These are phyloP conservation scores for Gossypium schwendimanii DNA, from an alignment of 441 rosid species.

Conservation along the genomic window DNA sequence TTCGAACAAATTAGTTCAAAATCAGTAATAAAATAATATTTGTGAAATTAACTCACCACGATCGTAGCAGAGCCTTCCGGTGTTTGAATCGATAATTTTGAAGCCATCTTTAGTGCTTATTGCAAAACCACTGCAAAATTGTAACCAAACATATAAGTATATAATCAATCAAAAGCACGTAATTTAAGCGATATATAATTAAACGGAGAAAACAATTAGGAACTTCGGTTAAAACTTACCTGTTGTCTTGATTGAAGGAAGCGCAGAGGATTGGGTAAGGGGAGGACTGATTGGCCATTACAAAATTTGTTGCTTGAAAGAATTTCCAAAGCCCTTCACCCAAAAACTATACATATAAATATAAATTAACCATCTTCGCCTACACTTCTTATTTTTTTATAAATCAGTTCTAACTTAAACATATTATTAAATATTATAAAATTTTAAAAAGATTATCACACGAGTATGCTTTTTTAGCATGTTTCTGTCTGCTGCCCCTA, in stretches of 20 bases:
- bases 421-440: too few relatives aligned
- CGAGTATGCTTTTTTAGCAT: too few relatives aligned
- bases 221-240: constrained; percentile 23
- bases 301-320: constrained; percentile 4
- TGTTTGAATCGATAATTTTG: constrained; percentile 65
- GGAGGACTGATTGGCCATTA: constrained; percentile 47
- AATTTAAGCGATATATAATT: background rate
- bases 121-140: constrained; percentile 53
- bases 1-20: background rate
- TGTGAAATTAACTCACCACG: constrained; percentile 39
- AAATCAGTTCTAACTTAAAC: too few relatives aligned
- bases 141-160: background rate
- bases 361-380: too few relatives aligned
- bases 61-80: constrained; percentile 81
- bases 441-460: too few relatives aligned
- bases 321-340: background rate
- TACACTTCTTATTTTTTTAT: too few relatives aligned
- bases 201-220: background rate
- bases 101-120: constrained; percentile 62
- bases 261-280: constrained; percentile 51
- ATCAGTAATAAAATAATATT: background rate
- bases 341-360: too few relatives aligned
- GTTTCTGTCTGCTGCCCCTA: too few relatives aligned
- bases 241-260: constrained; percentile 82
- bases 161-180: background rate